A percentile compares a stretch with the other conserved stretches of the same genome.
These are phyloP conservation scores for Zoysia pacifica DNA, from an alignment of 176 grass and related monocot species.

Conservation along the genomic window DNA sequence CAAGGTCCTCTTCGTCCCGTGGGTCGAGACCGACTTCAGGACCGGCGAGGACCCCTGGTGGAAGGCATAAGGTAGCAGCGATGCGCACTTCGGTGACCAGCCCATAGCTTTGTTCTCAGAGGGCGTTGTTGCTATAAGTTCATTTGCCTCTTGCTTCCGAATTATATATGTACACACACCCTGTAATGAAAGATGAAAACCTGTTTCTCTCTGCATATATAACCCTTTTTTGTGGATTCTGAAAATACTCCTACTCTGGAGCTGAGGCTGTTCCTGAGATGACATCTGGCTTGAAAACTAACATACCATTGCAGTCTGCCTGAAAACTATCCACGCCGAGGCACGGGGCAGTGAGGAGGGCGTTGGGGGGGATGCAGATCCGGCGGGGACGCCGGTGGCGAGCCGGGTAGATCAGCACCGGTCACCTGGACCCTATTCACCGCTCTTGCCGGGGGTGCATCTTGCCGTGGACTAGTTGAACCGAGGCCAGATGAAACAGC, in stretches of 20 bases:
- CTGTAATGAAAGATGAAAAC: slow-evolving; percentile 7
- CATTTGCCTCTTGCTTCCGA: background rate
- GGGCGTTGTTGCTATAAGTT: slow-evolving; percentile 15
- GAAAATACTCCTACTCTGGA: background rate
- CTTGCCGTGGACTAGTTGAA: no score
- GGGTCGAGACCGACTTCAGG: slow-evolving; percentile 97
- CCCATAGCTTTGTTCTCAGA: background rate
- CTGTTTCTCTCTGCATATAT: slow-evolving; percentile 21
- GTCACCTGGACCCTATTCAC: no score
- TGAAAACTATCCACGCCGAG: no score
- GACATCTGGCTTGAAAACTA: background rate
- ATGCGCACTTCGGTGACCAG: slow-evolving; percentile 25
- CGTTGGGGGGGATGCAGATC: no score
- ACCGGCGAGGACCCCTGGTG: slow-evolving; percentile 84
- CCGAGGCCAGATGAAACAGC: no score
- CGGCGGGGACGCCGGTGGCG: no score
- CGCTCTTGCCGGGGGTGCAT: no score
- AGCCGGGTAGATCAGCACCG: no score
- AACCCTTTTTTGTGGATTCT: background rate
- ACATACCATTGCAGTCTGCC: background rate
- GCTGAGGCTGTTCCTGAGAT: background rate
- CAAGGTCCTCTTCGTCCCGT: slow-evolving; percentile 84
- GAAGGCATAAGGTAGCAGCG: slow-evolving; percentile 49
- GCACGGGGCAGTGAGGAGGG: no score
- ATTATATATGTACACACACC: slow-evolving; percentile 14